Evolutionary conservation across 345 rosid species (phyloP).

Genomic region (Moringa oleifera): DNA sequence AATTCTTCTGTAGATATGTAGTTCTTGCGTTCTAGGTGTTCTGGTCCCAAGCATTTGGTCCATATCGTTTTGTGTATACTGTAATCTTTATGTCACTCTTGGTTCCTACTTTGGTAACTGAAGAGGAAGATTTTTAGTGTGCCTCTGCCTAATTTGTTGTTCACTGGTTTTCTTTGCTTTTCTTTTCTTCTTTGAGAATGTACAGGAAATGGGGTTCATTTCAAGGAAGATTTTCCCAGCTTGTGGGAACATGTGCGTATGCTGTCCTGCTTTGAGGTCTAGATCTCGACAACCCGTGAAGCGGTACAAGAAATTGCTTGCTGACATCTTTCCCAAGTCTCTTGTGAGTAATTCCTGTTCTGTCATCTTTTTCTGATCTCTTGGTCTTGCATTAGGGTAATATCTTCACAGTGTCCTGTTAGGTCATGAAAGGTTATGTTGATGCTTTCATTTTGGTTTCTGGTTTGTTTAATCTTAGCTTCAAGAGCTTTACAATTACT

Average conservation of each 20-base stretch:
- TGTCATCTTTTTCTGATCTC: not conserved
- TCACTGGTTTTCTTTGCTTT: slow-evolving; percentile 5
- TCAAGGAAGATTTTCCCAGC: slow-evolving; percentile 93
- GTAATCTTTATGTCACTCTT: slow-evolving; percentile 11
- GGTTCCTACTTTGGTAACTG: slow-evolving; percentile 13
- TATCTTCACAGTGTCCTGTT: not conserved
- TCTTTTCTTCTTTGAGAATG: slow-evolving; percentile 6
- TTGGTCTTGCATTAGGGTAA: too few relatives aligned
- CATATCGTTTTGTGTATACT: slow-evolving; percentile 12
- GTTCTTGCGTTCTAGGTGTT: not conserved
- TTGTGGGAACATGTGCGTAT: slow-evolving; percentile 90
- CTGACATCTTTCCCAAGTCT: slow-evolving; percentile 88
- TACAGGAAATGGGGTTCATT: slow-evolving; percentile 79
- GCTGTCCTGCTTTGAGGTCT: slow-evolving; percentile 97
- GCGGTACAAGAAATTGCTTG: slow-evolving; percentile 86
- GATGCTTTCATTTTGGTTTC: not conserved
- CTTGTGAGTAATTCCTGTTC: slow-evolving; percentile 43
- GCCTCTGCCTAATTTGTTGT: not conserved
- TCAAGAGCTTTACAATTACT: too few relatives aligned
- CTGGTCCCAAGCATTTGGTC: slow-evolving; percentile 1
- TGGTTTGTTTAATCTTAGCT: not conserved
- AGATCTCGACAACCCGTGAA: slow-evolving; percentile 98
- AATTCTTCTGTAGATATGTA: too few relatives aligned
- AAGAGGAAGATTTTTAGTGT: not conserved
- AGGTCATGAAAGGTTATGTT: not conserved